A percentile compares a stretch with the other conserved stretches of the same genome.
Conservation (phyloP, 331 rosid species). For the Ulmus americana region DNA sequence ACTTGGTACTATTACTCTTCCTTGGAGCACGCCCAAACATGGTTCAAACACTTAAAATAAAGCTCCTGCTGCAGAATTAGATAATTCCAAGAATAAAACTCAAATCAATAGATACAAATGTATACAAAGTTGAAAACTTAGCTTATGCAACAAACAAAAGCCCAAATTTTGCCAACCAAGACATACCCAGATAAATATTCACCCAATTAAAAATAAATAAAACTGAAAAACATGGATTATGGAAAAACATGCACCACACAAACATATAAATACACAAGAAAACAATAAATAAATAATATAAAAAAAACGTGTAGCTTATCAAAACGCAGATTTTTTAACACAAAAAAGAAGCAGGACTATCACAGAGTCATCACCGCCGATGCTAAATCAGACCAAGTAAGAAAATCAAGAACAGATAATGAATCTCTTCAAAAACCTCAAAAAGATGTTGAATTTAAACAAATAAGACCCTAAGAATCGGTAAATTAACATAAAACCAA, state of each 20-base stretch:
- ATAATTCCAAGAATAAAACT: background rate
- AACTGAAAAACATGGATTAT: background rate
- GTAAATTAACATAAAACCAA: background rate
- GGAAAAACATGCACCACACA: background rate
- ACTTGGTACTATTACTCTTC: conserved; percentile 56
- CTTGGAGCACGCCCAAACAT: conserved; percentile 65
- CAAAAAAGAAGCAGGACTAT: background rate
- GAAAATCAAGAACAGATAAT: background rate
- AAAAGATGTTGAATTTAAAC: background rate
- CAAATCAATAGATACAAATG: background rate
- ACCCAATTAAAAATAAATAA: background rate
- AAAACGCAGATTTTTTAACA: background rate
- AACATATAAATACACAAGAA: background rate
- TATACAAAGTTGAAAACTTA: background rate
- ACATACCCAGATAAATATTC: background rate
- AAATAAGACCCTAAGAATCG: background rate
- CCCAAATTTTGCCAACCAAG: background rate
- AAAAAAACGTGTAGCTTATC: background rate
- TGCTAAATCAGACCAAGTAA: background rate
- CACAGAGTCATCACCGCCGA: background rate
- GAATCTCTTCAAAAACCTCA: too few species aligned
- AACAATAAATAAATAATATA: too few species aligned
- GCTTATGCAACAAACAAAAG: too few species aligned
- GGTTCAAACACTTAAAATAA: conserved; percentile 27
- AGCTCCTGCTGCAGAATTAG: conserved; percentile 4